A percentile compares a stretch with the other conserved stretches of the same genome.
phyloP scores from a whole-genome alignment of 805 yeast species.

The Yamadazyma sp. region DNA sequence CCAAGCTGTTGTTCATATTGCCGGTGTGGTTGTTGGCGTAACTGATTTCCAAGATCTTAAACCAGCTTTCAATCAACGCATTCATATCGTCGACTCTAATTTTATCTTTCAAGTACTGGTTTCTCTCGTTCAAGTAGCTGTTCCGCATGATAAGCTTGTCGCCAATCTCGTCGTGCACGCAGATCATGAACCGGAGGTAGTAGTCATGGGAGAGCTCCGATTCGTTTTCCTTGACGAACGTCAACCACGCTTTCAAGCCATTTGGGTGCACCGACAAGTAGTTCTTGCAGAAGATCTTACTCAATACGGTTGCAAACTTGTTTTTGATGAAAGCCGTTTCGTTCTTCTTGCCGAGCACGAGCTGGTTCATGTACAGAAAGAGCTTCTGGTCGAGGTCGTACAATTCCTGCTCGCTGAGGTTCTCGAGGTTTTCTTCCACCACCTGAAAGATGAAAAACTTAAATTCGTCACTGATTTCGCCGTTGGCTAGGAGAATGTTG shows the following conservation, averaged over 20 bases:
- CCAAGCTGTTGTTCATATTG: conserved; percentile 52
- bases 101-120: conserved; percentile 73
- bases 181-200: conserved; percentile 67
- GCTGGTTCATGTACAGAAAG: conserved; percentile 27
- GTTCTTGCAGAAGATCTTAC: conserved; percentile 35
- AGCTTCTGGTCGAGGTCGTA: conserved; percentile 46
- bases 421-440: conserved; percentile 54
- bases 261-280: conserved; percentile 33
- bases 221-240: conserved; percentile 19
- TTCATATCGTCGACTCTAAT: conserved; percentile 78
- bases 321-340: conserved; percentile 37
- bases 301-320: conserved; percentile 35
- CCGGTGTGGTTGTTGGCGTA: conserved; percentile 37
- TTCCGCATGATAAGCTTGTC: conserved; percentile 81
- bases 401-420: conserved; percentile 46
- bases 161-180: conserved; percentile 89
- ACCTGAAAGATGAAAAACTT: conserved; percentile 72
- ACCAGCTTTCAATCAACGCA: conserved; percentile 66
- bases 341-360: conserved; percentile 25
- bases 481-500: conserved; percentile 36
- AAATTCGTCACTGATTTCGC: conserved; percentile 48
- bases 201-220: conserved; percentile 56
- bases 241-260: conserved; percentile 33
- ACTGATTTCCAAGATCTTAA: conserved; percentile 44
- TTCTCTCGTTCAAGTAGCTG: conserved; percentile 60